phyloP scores from a whole-genome alignment of 306 rosid genomes.

The Corylus heterophylla region DNA sequence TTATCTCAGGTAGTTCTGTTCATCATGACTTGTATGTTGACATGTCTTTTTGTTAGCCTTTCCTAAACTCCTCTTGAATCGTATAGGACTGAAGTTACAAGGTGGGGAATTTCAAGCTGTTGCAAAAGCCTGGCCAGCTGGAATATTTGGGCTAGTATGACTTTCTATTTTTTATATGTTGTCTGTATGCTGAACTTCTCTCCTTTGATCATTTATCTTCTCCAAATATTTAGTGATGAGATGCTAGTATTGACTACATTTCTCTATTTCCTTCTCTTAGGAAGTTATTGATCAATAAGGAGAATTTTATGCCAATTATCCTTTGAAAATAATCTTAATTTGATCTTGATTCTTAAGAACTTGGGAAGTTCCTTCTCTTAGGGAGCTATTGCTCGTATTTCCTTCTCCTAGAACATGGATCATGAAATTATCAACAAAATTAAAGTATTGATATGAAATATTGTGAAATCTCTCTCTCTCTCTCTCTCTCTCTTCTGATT shows the following conservation, averaged over 20 bases:
- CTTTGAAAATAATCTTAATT: not conserved
- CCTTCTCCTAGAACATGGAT: too few species aligned
- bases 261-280: not conserved
- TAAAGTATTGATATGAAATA: too few species aligned
- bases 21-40: not conserved
- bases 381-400: too few species aligned
- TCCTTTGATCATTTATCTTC: not conserved
- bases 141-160: slow-evolving; percentile 4
- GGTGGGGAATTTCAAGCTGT: not conserved
- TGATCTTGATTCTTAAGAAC: not conserved
- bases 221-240: not conserved
- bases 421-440: too few species aligned
- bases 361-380: too few species aligned
- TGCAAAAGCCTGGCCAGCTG: not conserved
- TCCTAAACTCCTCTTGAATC: not conserved
- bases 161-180: not conserved
- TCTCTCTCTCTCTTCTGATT: not conserved
- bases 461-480: too few species aligned
- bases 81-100: slow-evolving; percentile 2
- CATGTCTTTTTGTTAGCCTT: not conserved
- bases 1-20: slow-evolving; percentile 5
- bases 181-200: not conserved
- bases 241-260: not conserved
- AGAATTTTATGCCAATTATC: not conserved
- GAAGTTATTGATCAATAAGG: not conserved